Evolutionary conservation across 164 flowering plant genomes (phyloP), one percentile per base, ranked within the genome.

Genomic region (Vitis rotundifolia): DNA sequence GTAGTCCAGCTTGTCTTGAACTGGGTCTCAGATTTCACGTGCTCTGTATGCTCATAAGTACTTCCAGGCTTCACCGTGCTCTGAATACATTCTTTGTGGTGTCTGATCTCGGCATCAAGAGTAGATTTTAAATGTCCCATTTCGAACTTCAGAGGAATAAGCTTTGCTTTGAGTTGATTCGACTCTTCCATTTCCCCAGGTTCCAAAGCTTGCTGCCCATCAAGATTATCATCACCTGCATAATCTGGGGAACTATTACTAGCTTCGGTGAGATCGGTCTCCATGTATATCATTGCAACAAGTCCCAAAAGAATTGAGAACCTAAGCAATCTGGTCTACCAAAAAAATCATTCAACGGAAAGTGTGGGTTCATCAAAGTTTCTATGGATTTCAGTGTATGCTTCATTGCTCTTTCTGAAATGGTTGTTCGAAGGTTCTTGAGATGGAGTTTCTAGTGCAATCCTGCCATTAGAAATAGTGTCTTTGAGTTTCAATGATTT

Each of bases 11-110:
- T 70, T 88, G 88, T 73, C 81, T 83, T 10, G 56, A 57, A 55
- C 68, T 74, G 19, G 84, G 64, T 11, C 51, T n/a, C 71, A 11
- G 79, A 73, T 71, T 86, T 87, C 13, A 80, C 59, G 69, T 73
- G 72, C 68, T 91, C 89, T 15, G 75, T 73, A 59, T 77, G 65
- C 66, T 87, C 93, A 67, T 79, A 49, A 48, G 91, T 92, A 68
- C 53, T 76, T 68, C 65, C 77, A 15, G 86, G 69, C 75, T 84
- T 73, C 72, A 79, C 71, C 4, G 81, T 65, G 75, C 75, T 80
- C 57, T 68, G 76, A n/a, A 72, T 73, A 49, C 80, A 83, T 68
- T 86, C 92, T 75, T 87, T 94, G 7, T 83, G 80, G 67, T 71
- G 73, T 64, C 78, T 84, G 9, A 70, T 70, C 76, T 87, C 92